A percentile compares a stretch with the other conserved stretches of the same genome.
phyloP scores from a whole-genome alignment of 2,329 filamentous ascomycete species.

The Penicillium sclerotigenum region DNA sequence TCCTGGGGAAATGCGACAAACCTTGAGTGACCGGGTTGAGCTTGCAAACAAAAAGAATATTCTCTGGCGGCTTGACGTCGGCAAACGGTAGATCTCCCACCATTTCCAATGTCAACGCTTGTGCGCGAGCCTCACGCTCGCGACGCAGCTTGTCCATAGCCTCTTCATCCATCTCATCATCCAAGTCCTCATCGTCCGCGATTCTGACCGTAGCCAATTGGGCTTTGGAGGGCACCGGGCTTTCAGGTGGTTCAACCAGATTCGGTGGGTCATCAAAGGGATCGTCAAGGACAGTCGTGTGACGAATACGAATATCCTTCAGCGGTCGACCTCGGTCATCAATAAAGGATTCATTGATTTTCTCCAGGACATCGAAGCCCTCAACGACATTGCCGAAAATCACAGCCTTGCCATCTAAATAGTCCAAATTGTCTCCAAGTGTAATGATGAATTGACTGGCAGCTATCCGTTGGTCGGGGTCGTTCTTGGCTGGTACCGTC shows the following conservation, averaged over 20 bases:
- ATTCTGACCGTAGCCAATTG: constrained; percentile 91
- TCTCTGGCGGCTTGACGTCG: constrained; percentile 95
- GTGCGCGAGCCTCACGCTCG: constrained; percentile 86
- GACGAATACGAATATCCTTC: constrained; percentile 91
- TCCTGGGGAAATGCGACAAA: constrained; percentile 26
- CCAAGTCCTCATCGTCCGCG: constrained; percentile 78
- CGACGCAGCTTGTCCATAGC: constrained; percentile 73
- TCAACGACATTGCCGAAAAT: constrained; percentile 95
- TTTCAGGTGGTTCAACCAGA: constrained; percentile 71
- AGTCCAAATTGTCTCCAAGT: constrained; percentile 82
- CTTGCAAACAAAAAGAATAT: constrained; percentile 97
- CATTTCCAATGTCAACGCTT: constrained; percentile 94
- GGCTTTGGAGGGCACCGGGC: constrained; percentile 75
- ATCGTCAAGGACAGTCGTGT: constrained; percentile 88
- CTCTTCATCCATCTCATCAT: constrained; percentile 76
- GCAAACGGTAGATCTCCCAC: constrained; percentile 96
- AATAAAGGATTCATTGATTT: constrained; percentile 85
- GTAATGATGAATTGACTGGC: constrained; percentile 94
- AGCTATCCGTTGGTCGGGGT: constrained; percentile 78
- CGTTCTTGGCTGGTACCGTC: constrained; percentile 71
- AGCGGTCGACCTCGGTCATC: constrained; percentile 83
- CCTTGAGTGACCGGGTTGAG: constrained; percentile 89
- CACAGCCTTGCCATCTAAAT: constrained; percentile 86
- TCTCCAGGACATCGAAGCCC: constrained; percentile 89
- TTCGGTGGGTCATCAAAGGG: constrained; percentile 80